Conservation (phyloP, 345 rosid genomes). For the Acer saccharum region DNA sequence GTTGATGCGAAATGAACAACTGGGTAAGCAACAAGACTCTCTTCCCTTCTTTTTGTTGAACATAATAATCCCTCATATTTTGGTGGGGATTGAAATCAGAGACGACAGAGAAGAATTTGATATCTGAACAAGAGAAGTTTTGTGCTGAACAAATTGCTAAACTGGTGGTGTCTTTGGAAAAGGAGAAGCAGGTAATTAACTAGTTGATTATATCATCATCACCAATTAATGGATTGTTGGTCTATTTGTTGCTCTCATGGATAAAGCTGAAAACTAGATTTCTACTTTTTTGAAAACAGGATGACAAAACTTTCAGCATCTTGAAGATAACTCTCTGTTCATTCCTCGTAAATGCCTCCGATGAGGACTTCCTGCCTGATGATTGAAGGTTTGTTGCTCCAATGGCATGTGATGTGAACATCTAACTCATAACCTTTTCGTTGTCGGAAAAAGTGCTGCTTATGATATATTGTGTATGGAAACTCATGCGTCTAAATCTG, state of each 20-base stretch:
- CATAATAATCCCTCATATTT: slow-evolving; percentile 15
- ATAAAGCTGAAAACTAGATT: not conserved
- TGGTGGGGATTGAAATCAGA: slow-evolving; percentile 45
- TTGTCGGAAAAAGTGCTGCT: not conserved
- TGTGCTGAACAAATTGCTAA: slow-evolving; percentile 62
- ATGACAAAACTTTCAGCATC: slow-evolving; percentile 70
- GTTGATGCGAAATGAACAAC: slow-evolving; percentile 68
- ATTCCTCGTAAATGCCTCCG: slow-evolving; percentile 66
- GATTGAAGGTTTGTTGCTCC: slow-evolving; percentile 39
- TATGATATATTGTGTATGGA: not conserved
- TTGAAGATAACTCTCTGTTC: slow-evolving; percentile 76
- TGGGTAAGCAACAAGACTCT: slow-evolving; percentile 46
- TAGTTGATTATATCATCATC: not conserved
- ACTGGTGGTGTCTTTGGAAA: slow-evolving; percentile 66
- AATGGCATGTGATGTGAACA: not conserved
- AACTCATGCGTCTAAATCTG: not conserved
- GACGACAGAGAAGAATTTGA: slow-evolving; percentile 72
- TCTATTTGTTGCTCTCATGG: not conserved
- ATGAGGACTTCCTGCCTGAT: slow-evolving; percentile 66
- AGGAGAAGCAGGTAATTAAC: slow-evolving; percentile 61
- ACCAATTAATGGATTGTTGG: slow-evolving; percentile 1
- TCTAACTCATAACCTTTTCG: not conserved
- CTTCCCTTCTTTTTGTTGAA: slow-evolving; percentile 8
- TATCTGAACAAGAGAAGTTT: slow-evolving; percentile 62
- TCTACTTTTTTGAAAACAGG: slow-evolving; percentile 41